Conservation (phyloP, 345 rosid species). For the Psidium friedrichsthalianum region DNA sequence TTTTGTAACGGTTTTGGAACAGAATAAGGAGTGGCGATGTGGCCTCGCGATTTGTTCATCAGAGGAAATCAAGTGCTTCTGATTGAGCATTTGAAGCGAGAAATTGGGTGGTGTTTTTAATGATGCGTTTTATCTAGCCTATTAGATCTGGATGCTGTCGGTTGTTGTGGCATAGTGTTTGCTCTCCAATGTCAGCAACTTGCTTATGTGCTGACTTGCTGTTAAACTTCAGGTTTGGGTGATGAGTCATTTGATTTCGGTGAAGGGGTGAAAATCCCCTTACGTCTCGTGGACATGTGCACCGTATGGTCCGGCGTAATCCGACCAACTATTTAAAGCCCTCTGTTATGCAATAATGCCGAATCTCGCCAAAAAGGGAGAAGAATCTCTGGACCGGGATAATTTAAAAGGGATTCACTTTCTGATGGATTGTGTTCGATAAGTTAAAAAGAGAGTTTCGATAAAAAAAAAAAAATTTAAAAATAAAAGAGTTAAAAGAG, state of each 20-base stretch:
- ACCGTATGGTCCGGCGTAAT: not conserved
- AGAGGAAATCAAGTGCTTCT: no score
- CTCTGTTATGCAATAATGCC: not conserved
- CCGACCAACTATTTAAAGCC: not conserved
- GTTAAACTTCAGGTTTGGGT: not conserved
- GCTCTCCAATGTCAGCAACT: not conserved
- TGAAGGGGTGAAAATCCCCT: not conserved
- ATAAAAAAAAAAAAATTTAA: no score
- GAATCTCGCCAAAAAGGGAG: not conserved
- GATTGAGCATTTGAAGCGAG: no score
- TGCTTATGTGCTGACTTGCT: not conserved
- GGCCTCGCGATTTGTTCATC: no score
- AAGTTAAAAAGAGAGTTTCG: not conserved
- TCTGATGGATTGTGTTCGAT: not conserved
- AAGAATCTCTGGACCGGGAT: not conserved
- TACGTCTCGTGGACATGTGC: not conserved
- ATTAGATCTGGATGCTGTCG: not conserved
- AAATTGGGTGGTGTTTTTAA: no score
- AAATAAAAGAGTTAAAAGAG: not conserved
- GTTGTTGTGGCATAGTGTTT: not conserved
- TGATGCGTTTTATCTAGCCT: no score
- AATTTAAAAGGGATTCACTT: not conserved
- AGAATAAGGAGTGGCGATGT: no score
- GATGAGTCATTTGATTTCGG: not conserved
- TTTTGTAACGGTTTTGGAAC: no score